phyloP scores from a whole-genome alignment of 495 filamentous ascomycete species.

The Apiosordaria backusii region DNA sequence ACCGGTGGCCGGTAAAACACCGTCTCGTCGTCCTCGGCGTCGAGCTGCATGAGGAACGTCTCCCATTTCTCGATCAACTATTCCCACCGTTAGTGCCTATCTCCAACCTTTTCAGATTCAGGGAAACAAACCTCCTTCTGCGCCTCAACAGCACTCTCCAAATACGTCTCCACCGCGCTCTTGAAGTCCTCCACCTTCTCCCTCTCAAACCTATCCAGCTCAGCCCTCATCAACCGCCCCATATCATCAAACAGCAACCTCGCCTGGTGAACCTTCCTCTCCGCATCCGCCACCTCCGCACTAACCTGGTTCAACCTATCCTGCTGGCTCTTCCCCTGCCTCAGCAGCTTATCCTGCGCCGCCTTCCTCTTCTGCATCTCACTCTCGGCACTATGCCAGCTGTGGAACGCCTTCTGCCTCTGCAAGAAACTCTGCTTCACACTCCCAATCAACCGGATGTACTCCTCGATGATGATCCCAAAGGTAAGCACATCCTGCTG shows the following conservation, averaged over 20 bases:
- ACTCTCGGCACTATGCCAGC: slow-evolving; percentile 84
- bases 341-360: slow-evolving; percentile 83
- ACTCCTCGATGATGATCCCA: slow-evolving; percentile 96
- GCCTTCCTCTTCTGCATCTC: slow-evolving; percentile 83
- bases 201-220: slow-evolving; percentile 89
- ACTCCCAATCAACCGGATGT: slow-evolving; percentile 89
- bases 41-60: slow-evolving; percentile 91
- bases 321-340: slow-evolving; percentile 92
- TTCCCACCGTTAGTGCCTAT: slow-evolving; percentile 11
- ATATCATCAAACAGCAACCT: slow-evolving; percentile 93
- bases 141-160: slow-evolving; percentile 93
- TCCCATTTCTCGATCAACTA: slow-evolving; percentile 99
- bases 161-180: slow-evolving; percentile 92
- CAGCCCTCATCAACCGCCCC: slow-evolving; percentile 84
- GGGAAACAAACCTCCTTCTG: slow-evolving; percentile 82
- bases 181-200: slow-evolving; percentile 99
- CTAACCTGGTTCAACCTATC: slow-evolving; percentile 86
- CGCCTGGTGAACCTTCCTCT: slow-evolving; percentile 88
- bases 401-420: slow-evolving; percentile 90
- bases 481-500: slow-evolving; percentile 95
- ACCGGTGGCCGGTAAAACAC: slow-evolving; percentile 67
- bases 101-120: background rate
- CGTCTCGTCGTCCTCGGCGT: slow-evolving; percentile 83
- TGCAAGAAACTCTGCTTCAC: slow-evolving; percentile 89
- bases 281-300: slow-evolving; percentile 89